Base-by-base conservation (phyloP, 2,329 filamentous ascomycete species). In the Xylaria sp. region DNA sequence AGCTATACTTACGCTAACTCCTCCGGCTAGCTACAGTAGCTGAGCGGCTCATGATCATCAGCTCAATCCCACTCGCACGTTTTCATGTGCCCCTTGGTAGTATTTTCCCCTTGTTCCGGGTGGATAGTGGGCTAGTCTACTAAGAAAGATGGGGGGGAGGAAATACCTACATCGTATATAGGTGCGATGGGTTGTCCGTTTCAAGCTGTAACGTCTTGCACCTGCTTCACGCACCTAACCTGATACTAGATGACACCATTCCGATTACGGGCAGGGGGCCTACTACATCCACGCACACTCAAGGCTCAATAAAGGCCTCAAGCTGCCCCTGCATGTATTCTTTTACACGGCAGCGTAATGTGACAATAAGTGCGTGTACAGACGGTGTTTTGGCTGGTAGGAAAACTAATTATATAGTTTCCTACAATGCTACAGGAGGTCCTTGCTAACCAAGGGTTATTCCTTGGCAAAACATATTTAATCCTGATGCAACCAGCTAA, bases 101-200 rank as follows among this genome's bases (percentile, higher is more conserved):
- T 19, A 46, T 33, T 52, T 37, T 35, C 31, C 46, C 46, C n/a
- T 50, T 17, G 15, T 38, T 28, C 37, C 46, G 47, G 57, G 57
- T 37, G 21, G 21, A 40, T 33, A 59, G 38, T 53, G 35, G 47
- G 40, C 17, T 33, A 52, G 45, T 47, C 5, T 31, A 4, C 28
- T 31, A 31, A 31, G 5, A 9, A 49, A 25, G 59, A 25, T 17
- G 21, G 43, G 33, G 17, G 9, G 21, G 49, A n/a, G 38, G n/a
- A 21, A 47, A 31, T 31, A 31, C 28, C 9, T 5, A 9, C 4
- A 31, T 31, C 4, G 5, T 31, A 31, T 4, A 31, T 31, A 23
- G 45, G 31, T n/a, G 5, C 19, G 17, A 46, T 54, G 43, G 40
- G 43, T 21, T 59, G 38, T 59, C 33, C 33, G 38, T 47, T 35